Percentiles rank a stretch among this genome's conserved stretches.
These are phyloP conservation scores for Iris pallida DNA, from an alignment of 116 monocot genomes.

Conservation along the genomic window DNA sequence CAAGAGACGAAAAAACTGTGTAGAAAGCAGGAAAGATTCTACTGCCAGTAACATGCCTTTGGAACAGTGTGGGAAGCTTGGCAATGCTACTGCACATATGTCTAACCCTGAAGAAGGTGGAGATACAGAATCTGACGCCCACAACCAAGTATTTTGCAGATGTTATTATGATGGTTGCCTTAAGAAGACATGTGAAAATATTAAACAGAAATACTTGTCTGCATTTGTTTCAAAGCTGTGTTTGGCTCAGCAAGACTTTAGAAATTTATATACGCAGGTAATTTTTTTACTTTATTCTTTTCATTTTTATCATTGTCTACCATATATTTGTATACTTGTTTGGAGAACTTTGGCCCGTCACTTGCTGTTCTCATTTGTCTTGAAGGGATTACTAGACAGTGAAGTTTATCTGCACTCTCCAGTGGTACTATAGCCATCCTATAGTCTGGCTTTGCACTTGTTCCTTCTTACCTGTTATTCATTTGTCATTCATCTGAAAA, in stretches of 20 bases:
- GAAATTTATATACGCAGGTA: constrained; percentile 60
- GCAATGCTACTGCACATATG: constrained; percentile 3
- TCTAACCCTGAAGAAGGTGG: constrained; percentile 11
- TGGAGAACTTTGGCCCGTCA: no score
- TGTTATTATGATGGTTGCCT: constrained; percentile 52
- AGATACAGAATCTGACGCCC: constrained; percentile 15
- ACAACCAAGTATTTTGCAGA: constrained; percentile 19
- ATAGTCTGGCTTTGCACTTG: no score
- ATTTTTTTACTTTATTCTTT: not conserved
- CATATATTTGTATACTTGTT: no score
- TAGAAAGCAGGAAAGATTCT: constrained; percentile 7
- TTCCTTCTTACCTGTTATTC: no score
- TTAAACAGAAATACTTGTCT: constrained; percentile 73
- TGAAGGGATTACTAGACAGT: no score
- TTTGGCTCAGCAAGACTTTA: constrained; percentile 66
- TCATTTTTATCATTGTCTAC: not conserved
- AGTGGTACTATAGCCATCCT: no score
- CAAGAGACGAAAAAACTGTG: constrained; percentile 33
- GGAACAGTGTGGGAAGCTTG: constrained; percentile 9
- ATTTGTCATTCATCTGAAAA: no score
- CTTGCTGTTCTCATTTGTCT: no score
- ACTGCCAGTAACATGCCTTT: not conserved
- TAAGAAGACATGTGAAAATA: constrained; percentile 58
- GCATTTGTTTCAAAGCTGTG: constrained; percentile 63
- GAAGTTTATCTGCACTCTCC: no score